These are phyloP conservation scores for Termitomyces sp. DNA, from an alignment of 768 basidiomycete species.

Conservation along the genomic window DNA sequence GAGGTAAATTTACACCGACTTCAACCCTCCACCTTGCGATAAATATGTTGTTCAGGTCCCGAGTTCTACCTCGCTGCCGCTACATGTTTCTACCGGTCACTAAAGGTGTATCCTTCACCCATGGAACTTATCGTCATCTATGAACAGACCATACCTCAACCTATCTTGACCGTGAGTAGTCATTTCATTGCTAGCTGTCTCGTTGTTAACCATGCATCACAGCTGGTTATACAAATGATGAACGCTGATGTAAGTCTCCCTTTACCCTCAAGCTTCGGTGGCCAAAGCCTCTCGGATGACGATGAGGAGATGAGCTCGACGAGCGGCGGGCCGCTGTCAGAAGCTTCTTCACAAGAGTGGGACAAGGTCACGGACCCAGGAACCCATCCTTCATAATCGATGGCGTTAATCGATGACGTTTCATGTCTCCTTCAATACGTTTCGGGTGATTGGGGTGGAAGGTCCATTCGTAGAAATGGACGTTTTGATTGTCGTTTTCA, in stretches of 20 bases:
- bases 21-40: neutral
- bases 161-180: slow-evolving; percentile 65
- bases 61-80: slow-evolving; percentile 77
- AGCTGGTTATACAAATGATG: slow-evolving; percentile 81
- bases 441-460: slow-evolving; percentile 11
- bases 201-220: neutral
- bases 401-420: neutral
- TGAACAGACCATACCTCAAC: slow-evolving; percentile 82
- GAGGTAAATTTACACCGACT: slow-evolving; percentile 51
- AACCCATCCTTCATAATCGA: slow-evolving; percentile 35
- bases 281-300: slow-evolving; percentile 26
- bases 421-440: slow-evolving; percentile 7
- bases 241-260: slow-evolving; percentile 81
- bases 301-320: slow-evolving; percentile 60
- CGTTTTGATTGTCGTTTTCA: slow-evolving; percentile 8
- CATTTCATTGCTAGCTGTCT: slow-evolving; percentile 11
- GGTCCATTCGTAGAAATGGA: slow-evolving; percentile 14
- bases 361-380: slow-evolving; percentile 81
- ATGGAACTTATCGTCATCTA: slow-evolving; percentile 94
- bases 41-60: slow-evolving; percentile 51
- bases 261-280: slow-evolving; percentile 26
- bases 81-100: slow-evolving; percentile 87
- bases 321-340: slow-evolving; percentile 71
- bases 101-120: slow-evolving; percentile 92
- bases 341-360: slow-evolving; percentile 89